Percentiles rank a stretch among this genome's conserved stretches.
Evolutionary conservation across 306 rosid genomes (phyloP).

Genomic region (Alnus rubra): DNA sequence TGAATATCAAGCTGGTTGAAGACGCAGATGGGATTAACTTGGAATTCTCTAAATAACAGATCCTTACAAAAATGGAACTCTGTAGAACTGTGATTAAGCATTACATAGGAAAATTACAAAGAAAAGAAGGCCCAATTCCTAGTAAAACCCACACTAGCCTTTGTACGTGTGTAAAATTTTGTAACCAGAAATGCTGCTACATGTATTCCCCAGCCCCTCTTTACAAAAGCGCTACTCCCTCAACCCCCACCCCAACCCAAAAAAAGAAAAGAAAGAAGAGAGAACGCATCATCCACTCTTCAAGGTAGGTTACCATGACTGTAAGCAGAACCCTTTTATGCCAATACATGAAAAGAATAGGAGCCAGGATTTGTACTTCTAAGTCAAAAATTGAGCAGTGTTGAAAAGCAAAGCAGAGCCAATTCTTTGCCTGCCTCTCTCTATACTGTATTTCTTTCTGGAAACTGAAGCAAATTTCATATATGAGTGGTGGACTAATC

Average conservation of each 20-base stretch:
- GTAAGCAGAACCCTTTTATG: conserved; percentile 35
- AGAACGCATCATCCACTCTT: conserved; percentile 16
- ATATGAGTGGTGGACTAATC: conserved; percentile 45
- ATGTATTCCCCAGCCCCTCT: conserved; percentile 57
- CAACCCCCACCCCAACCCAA: conserved; percentile 26
- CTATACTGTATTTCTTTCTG: conserved; percentile 13
- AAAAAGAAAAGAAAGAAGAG: conserved; percentile 6
- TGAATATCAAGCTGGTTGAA: background rate
- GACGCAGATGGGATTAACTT: background rate
- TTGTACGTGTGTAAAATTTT: conserved; percentile 19
- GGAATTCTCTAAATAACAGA: background rate
- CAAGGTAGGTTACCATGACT: conserved; percentile 13
- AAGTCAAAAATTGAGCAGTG: conserved; percentile 46
- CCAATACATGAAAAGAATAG: conserved; percentile 42
- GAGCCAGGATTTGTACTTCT: conserved; percentile 42
- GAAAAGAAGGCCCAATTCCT: conserved; percentile 34
- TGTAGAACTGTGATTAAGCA: conserved; percentile 28
- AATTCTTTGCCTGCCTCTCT: conserved; percentile 18
- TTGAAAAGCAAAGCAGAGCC: conserved; percentile 25
- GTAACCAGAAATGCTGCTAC: conserved; percentile 37
- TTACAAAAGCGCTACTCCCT: conserved; percentile 54
- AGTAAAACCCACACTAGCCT: conserved; percentile 34
- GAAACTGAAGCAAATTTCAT: conserved; percentile 21
- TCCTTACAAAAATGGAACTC: conserved; percentile 45
- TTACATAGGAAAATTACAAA: conserved; percentile 38